Evolutionary conservation across 352 stramenopile species (phyloP), one percentile per base, ranked within the genome.

Genomic region (Albugo candida): DNA sequence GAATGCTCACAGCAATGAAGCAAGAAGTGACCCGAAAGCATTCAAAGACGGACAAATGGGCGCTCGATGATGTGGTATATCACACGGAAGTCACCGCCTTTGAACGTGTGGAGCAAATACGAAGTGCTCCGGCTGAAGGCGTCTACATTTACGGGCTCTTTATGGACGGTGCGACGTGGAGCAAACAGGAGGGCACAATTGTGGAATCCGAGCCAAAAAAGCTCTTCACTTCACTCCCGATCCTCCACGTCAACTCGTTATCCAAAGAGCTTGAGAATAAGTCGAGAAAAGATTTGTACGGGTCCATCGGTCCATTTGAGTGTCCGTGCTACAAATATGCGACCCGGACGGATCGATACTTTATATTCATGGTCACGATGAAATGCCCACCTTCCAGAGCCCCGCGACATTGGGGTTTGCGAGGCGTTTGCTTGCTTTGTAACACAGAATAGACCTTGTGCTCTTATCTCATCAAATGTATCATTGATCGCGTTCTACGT

Each of bases 1-100:
- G 93, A 13, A 97, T 97, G 70, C 72, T 99, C 35, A 99, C 95
- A 40, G 93, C 93, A 36, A 98, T 98, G 87, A 98, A 98, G 65
- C 95, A 99, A 60, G 94, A 98, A 58, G 94, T 99, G 2, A 97
- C 92, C 37, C 79, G 92, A 14, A 95, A 95, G 52, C 92, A 98
- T 69, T 83, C 66, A 31, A 96, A 96, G 72, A 91, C 79, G 13
- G 86, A 98, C 59, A 97, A 97, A 59, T 98, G 92, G 94, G 88
- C 93, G 13, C 67, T 98, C 10, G 93, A 98, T 60, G 93, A 98
- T 56, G 92, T 98, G 2, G 82, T 98, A 2, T 98, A 97, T 60
- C 88, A 97, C 59, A 97, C 85, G 0, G 92, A 97, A 60, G 92
- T 98, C 16, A 97, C 89, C 19, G 72, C 81, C 18, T 96, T 96